These are phyloP conservation scores for Thyridium curvatum DNA, from an alignment of 2,329 filamentous ascomycete species.

Conservation along the genomic window DNA sequence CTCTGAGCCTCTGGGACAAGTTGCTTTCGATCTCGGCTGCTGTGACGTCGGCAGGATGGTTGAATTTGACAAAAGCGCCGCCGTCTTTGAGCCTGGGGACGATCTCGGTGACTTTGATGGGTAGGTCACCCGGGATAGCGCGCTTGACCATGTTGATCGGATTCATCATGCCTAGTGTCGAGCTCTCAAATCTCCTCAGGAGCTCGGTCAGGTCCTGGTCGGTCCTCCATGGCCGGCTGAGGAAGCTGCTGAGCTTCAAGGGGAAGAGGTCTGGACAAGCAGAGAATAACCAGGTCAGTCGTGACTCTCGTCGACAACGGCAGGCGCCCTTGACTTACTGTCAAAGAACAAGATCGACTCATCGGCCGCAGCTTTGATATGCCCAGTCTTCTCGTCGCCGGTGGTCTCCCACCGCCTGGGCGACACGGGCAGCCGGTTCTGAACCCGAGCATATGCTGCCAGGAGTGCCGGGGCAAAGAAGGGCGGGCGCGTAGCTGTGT, in stretches of 20 bases:
- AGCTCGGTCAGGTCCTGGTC: constrained; percentile 43
- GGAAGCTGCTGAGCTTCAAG: constrained; percentile 53
- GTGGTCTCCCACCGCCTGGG: constrained; percentile 33
- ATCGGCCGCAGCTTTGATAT: constrained; percentile 69
- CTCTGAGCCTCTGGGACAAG: constrained; percentile 56
- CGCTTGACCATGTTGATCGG: constrained; percentile 49
- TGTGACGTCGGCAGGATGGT: constrained; percentile 34
- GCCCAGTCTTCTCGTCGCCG: constrained; percentile 65
- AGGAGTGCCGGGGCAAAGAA: too few species aligned
- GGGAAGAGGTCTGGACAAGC: constrained; percentile 68
- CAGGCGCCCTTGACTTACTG: too few species aligned
- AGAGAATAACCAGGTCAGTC: background rate
- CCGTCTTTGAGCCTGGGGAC: constrained; percentile 84
- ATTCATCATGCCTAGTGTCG: constrained; percentile 42
- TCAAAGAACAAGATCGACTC: constrained; percentile 88
- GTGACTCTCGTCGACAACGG: too few species aligned
- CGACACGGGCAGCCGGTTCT: too few species aligned
- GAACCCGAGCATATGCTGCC: too few species aligned
- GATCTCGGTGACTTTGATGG: constrained; percentile 71
- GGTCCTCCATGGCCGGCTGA: constrained; percentile 39
- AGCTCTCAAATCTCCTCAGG: constrained; percentile 44
- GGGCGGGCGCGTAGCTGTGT: too few species aligned
- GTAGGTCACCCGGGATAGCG: constrained; percentile 55
- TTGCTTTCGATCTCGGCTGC: constrained; percentile 38
- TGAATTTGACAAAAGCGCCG: constrained; percentile 87